These are phyloP conservation scores for Byssothecium circinans DNA, from an alignment of 2,329 filamentous ascomycete genomes.

Conservation along the genomic window DNA sequence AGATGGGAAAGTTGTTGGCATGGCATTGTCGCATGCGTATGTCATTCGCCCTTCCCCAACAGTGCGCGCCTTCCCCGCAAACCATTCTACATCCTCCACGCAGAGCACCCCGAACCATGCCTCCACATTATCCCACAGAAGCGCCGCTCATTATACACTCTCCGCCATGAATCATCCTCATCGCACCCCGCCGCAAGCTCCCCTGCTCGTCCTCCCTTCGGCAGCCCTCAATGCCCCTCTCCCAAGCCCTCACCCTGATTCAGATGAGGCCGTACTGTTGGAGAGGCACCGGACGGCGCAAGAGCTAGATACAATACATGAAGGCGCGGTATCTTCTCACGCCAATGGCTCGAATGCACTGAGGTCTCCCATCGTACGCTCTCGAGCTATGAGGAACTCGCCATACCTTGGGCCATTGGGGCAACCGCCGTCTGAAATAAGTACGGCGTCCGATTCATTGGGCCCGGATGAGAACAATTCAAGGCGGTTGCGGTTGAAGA, in stretches of 20 bases:
- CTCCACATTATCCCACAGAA: neutral
- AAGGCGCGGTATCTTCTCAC: neutral
- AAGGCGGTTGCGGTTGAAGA: constrained; percentile 13
- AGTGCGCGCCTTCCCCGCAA: no score
- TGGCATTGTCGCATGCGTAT: no score
- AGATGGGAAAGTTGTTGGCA: neutral
- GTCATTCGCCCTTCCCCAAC: neutral
- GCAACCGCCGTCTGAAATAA: constrained; percentile 10
- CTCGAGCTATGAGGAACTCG: constrained; percentile 6
- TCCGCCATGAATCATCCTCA: constrained; percentile 12
- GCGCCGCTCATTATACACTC: neutral
- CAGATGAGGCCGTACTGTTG: constrained; percentile 13
- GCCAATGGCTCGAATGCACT: neutral
- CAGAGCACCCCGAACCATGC: neutral
- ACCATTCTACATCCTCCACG: neutral
- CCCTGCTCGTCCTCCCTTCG: constrained; percentile 31
- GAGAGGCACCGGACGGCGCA: constrained; percentile 19
- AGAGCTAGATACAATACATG: constrained; percentile 16
- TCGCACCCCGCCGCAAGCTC: constrained; percentile 4
- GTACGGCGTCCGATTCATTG: constrained; percentile 15
- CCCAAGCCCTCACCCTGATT: constrained; percentile 20
- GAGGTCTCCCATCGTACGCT: constrained; percentile 5
- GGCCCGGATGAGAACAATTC: constrained; percentile 10
- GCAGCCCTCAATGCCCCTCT: constrained; percentile 9
- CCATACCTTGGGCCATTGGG: neutral